Base-by-base conservation (phyloP, 495 filamentous ascomycete species). In the Penicillium diatomitis region DNA sequence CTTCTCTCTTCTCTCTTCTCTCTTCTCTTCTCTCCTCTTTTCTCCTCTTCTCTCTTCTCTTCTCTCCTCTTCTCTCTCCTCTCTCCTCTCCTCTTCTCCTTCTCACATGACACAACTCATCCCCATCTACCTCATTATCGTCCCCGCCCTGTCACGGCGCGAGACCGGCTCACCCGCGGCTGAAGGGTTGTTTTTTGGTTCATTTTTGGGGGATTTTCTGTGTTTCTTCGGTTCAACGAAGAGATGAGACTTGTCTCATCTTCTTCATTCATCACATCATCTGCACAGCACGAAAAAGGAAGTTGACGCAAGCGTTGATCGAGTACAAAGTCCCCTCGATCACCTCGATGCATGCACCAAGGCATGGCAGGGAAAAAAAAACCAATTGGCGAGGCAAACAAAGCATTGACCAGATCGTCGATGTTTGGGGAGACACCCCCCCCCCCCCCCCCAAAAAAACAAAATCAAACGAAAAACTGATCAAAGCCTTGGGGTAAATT, bases 101-200 rank as follows among this genome's bases (percentile, higher is more conserved):
- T 28, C 35, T 48, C 32, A 34, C 38, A 10, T 8, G 5, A 12
- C n/a, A 20, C 41, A n/a, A 8, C 38, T 41, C 30, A 4, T 44
- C 27, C 8, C 11, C 44, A 46, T 10, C 35, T 32, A 8, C 47
- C 41, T 31, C 8, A 55, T 55, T 55, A 56, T 51, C 53, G 47
- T 51, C 60, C 57, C 51, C 57, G 51, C 54, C 60, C 53, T 37
- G 27, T 33, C 56, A 38, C 48, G 48, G 42, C 43, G 54, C 11
- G 54, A 61, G 55, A 41, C 60, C 60, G 47, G 43, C 55, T 53
- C 56, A 54, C 54, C 56, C 53, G 29, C 54, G 52, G 60, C 44
- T 32, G 8, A 44, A 54, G 57, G 57, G 32, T 51, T 44, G 61
- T 65, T 67, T 61, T 58, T 49, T 53, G 38, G 34, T 46, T 49